Evolutionary conservation across 108 stramenopile species (phyloP).

Genomic region (Tribonema minus): DNA sequence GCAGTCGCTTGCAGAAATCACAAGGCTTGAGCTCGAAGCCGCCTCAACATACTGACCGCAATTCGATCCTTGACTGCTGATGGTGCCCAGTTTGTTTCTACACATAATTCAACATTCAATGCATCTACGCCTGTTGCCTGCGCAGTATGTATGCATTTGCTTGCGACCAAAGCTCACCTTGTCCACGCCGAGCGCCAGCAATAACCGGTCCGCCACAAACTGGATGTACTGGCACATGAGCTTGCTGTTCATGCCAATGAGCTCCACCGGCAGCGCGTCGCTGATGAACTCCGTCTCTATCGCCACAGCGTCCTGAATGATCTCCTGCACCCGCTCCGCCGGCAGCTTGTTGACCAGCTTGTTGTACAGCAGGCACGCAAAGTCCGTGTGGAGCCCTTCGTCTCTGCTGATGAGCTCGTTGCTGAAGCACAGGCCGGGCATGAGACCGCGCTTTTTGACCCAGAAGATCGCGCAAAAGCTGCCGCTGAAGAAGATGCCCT

Average conservation of each 20-base stretch:
- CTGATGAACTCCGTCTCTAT: constrained; percentile 98
- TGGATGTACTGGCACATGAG: constrained; percentile 99
- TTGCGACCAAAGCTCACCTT: no score
- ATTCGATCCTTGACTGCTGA: no score
- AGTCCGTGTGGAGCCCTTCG: constrained; percentile 85
- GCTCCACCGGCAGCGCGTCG: constrained; percentile 93
- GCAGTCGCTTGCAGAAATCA: no score
- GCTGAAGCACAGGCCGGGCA: constrained; percentile 97
- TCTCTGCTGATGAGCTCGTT: constrained; percentile 97
- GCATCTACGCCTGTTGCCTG: no score
- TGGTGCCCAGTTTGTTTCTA: no score
- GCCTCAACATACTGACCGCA: no score
- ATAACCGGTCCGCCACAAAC: constrained; percentile 96
- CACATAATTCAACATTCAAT: no score
- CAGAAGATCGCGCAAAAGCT: constrained; percentile 99
- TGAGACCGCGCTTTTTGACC: constrained; percentile 98
- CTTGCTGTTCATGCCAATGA: constrained; percentile 97
- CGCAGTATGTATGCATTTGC: no score
- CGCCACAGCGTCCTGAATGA: constrained; percentile 91
- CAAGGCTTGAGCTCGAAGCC: no score
- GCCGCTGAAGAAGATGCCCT: constrained; percentile 98
- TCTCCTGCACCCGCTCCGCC: constrained; percentile 66
- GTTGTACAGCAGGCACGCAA: constrained; percentile 87
- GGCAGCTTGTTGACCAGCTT: constrained; percentile 77
- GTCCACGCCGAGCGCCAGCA: constrained; percentile 74